Conservation (phyloP, 78 protist species). For the Speleostelium caveatum region DNA sequence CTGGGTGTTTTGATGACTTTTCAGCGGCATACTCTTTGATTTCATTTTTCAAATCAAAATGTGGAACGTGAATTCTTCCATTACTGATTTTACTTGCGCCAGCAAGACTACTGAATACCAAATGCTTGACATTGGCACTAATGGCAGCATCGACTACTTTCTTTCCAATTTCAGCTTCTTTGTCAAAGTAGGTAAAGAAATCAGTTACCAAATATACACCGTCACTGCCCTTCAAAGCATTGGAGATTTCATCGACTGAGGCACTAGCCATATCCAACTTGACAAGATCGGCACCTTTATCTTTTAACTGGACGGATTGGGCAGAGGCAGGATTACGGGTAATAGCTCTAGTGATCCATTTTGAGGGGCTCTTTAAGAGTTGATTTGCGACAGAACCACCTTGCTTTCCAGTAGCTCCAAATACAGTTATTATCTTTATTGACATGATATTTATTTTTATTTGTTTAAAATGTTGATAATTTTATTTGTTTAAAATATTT, state of each 20-base stretch:
- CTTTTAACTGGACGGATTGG: neutral
- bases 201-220: too few species aligned
- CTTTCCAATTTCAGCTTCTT: slow-evolving; percentile 16
- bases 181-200: neutral
- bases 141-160: slow-evolving; percentile 29
- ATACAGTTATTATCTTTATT: too few species aligned
- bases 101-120: slow-evolving; percentile 8
- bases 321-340: slow-evolving; percentile 15
- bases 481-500: too few species aligned
- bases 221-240: too few species aligned
- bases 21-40: slow-evolving; percentile 9
- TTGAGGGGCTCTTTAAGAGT: slow-evolving; percentile 1
- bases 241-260: too few species aligned
- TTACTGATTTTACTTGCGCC: neutral
- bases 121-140: slow-evolving; percentile 12
- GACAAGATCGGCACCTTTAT: slow-evolving; percentile 10
- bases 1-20: neutral
- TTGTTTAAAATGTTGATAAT: too few species aligned
- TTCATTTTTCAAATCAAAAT: slow-evolving; percentile 10
- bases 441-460: too few species aligned
- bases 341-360: slow-evolving; percentile 32
- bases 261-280: too few species aligned
- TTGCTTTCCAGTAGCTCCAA: slow-evolving; percentile 26
- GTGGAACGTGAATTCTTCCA: slow-evolving; percentile 20
- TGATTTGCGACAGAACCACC: slow-evolving; percentile 40